Percentiles rank a stretch among this genome's conserved stretches.
Conservation (phyloP, 106 monocot genomes). For the Dendrobium nobile region DNA sequence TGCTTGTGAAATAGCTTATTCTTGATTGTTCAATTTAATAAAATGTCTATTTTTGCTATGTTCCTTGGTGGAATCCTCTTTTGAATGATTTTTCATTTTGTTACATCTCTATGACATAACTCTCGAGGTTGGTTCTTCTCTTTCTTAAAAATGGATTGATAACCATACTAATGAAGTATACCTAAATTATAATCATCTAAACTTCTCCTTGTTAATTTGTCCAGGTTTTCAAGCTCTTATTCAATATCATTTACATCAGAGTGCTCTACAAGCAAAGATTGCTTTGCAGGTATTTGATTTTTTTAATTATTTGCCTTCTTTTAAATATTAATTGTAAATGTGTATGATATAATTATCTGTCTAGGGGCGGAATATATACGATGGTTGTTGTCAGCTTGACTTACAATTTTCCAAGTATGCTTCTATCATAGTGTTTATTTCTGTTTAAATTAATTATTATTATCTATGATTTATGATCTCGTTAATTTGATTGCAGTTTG, state of each 20-base stretch:
- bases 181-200: not conserved
- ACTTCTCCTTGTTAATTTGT: not conserved
- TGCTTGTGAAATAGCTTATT: not conserved
- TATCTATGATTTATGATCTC: conserved; percentile 1
- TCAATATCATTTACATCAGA: conserved; percentile 65
- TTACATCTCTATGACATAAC: not conserved
- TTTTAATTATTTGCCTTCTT: not conserved
- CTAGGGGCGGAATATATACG: conserved; percentile 90
- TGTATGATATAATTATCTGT: conserved; percentile 9
- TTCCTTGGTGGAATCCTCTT: not conserved
- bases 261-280: conserved; percentile 69
- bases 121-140: not conserved
- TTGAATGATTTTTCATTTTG: not conserved
- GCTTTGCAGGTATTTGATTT: conserved; percentile 53
- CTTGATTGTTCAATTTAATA: not conserved
- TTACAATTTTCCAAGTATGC: conserved; percentile 87
- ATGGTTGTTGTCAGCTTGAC: conserved; percentile 96
- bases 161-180: not conserved
- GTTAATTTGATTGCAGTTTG: conserved; percentile 47
- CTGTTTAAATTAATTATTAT: not conserved
- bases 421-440: not conserved
- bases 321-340: not conserved
- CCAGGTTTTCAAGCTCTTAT: conserved; percentile 94
- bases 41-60: not conserved
- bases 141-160: not conserved